Base-by-base conservation (phyloP, 805 yeast genomes). In the Metschnikowia arizonensis region DNA sequence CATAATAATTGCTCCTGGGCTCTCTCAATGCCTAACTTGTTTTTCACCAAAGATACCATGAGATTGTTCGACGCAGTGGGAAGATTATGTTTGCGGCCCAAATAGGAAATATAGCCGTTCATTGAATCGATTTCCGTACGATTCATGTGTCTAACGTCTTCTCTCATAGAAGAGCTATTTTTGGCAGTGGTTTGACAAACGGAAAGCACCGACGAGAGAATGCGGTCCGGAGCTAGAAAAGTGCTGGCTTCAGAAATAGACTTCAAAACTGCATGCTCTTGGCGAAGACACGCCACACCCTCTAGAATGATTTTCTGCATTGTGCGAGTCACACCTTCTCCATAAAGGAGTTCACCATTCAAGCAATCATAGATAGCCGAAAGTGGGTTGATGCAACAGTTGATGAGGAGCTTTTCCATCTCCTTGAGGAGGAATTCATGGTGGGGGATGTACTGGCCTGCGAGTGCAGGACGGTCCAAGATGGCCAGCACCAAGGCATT, bases 301-400 rank as follows among this genome's bases (percentile, higher is more conserved):
- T 78, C 87, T 2, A 54, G 42, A 1, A 82, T 69, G 9, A 83
- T 61, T 12, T 63, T 58, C 18, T 50, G 56, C 56, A 79, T 61
- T 5, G 78, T 53, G 1, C 53, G 50, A 9, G 59, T 44, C 2
- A 68, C 57, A 6, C 69, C 58, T 3, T 63, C 58, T 28, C 76
- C 66, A 14, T 64, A 56, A n/a, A 73, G 63, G 15, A 91, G 65
- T 42, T 84, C 87, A 28, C 95, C 95, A 58, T 93, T 93, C 31
- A 73, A 59, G 58, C 93, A 85, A 61, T 87, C 85, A 21, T 86
- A 64, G 18, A 88, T 67, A 0, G 96, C 84, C 0, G 97, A 85
- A 24, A 85, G 67, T 0, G 97, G 85, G 58, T 93, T 91, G 52
- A 91, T 82, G 57, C 93, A 86, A 1, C 87, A 76, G 59, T 93